Percentiles rank a stretch among this genome's conserved stretches.
These are phyloP conservation scores for Excoecaria cochinchinensis DNA, from an alignment of 345 rosid species.

Conservation along the genomic window DNA sequence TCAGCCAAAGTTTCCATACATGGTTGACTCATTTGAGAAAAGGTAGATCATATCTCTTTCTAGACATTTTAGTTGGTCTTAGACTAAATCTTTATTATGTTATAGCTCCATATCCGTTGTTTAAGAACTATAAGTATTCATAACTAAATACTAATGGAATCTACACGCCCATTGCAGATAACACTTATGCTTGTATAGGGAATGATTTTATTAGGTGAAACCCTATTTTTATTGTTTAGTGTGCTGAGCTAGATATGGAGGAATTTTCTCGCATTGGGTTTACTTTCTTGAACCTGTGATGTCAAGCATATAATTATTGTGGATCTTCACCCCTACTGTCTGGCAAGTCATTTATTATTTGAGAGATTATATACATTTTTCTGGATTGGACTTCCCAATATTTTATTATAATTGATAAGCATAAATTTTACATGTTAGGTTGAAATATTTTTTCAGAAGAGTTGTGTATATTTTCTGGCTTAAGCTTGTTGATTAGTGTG, in stretches of 20 bases:
- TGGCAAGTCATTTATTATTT: neutral
- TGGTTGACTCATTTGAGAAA: constrained; percentile 90
- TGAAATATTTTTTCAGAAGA: neutral
- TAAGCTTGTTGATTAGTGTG: neutral
- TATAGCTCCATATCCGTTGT: neutral
- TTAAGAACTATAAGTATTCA: neutral
- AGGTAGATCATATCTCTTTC: constrained; percentile 43
- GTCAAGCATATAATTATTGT: neutral
- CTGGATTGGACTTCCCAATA: neutral
- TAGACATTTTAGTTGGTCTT: neutral
- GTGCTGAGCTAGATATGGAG: constrained; percentile 1
- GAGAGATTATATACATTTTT: neutral
- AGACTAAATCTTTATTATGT: neutral
- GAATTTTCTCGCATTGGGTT: neutral
- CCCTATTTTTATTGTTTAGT: neutral
- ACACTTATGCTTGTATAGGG: neutral
- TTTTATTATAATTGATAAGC: neutral
- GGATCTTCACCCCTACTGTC: neutral
- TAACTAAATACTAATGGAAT: neutral
- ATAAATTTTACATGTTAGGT: neutral
- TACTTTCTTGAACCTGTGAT: neutral
- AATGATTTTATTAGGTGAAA: neutral
- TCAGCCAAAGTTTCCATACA: constrained; percentile 87
- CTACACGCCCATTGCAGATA: neutral
- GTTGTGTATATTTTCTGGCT: neutral